A percentile compares a stretch with the other conserved stretches of the same genome.
Evolutionary conservation across 2,329 filamentous ascomycete genomes (phyloP).

Genomic region (Phialophora chinensis): DNA sequence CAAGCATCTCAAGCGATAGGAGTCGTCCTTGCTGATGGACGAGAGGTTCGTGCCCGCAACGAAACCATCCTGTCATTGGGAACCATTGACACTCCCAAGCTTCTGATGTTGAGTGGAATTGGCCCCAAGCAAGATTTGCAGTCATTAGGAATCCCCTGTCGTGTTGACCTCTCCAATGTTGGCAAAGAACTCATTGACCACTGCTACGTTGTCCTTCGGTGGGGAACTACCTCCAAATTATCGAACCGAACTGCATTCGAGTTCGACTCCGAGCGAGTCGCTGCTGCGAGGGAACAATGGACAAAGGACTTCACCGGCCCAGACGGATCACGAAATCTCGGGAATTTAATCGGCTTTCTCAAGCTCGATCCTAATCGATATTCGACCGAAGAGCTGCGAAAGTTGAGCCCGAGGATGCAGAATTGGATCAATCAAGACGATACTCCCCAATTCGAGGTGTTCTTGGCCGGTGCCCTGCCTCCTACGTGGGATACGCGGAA

Average conservation of each 20-base stretch:
- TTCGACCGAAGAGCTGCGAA: neutral
- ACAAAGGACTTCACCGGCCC: neutral
- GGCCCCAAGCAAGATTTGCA: neutral
- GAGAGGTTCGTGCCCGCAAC: neutral
- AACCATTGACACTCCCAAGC: neutral
- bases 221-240: neutral
- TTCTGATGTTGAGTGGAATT: neutral
- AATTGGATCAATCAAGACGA: constrained; percentile 6
- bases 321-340: neutral
- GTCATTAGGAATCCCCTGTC: neutral
- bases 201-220: neutral
- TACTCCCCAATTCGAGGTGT: constrained; percentile 2
- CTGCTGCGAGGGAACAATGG: neutral
- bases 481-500: neutral
- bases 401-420: neutral
- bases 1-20: neutral
- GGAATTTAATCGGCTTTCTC: neutral
- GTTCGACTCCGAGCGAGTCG: neutral
- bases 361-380: neutral
- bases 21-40: neutral
- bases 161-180: neutral
- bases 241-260: neutral
- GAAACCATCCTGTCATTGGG: neutral
- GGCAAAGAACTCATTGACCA: constrained; percentile 1
- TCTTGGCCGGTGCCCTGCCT: neutral